A percentile compares a stretch with the other conserved stretches of the same genome.
Conservation (phyloP, 2,329 filamentous ascomycete species). For the Microsporum ferrugineum region DNA sequence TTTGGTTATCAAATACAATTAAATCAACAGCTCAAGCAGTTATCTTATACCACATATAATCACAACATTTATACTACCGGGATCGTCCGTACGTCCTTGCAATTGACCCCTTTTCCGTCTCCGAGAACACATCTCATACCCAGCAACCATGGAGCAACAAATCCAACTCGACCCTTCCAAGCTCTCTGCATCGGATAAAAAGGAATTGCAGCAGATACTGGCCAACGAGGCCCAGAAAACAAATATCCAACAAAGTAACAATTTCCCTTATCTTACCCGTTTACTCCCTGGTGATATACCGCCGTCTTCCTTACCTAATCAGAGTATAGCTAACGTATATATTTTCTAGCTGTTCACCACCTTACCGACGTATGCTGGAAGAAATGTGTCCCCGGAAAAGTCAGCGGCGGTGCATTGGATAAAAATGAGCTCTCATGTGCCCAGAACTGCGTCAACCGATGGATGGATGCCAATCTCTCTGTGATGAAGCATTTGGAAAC, state of each 20-base stretch:
- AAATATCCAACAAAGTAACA: constrained; percentile 40
- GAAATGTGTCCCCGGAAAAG: constrained; percentile 71
- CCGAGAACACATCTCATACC: neutral
- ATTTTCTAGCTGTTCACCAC: constrained; percentile 48
- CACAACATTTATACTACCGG: neutral
- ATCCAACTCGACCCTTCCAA: constrained; percentile 52
- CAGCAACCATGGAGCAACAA: constrained; percentile 26
- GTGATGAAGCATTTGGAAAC: constrained; percentile 76
- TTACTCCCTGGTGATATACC: neutral
- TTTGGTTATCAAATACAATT: neutral
- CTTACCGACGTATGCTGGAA: constrained; percentile 78
- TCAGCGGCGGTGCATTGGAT: constrained; percentile 63
- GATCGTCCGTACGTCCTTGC: neutral
- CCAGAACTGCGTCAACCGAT: constrained; percentile 85
- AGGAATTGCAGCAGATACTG: constrained; percentile 77
- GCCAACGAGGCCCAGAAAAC: constrained; percentile 76
- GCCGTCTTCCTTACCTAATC: neutral
- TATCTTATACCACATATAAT: neutral
- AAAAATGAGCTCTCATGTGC: constrained; percentile 70
- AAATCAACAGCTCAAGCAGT: neutral
- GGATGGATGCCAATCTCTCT: constrained; percentile 75
- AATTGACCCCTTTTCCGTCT: neutral
- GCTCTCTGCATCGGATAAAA: constrained; percentile 71
- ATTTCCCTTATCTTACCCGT: neutral
- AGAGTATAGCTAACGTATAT: neutral